phyloP scores from a whole-genome alignment of 345 rosid species.

The Aegle marmelos region DNA sequence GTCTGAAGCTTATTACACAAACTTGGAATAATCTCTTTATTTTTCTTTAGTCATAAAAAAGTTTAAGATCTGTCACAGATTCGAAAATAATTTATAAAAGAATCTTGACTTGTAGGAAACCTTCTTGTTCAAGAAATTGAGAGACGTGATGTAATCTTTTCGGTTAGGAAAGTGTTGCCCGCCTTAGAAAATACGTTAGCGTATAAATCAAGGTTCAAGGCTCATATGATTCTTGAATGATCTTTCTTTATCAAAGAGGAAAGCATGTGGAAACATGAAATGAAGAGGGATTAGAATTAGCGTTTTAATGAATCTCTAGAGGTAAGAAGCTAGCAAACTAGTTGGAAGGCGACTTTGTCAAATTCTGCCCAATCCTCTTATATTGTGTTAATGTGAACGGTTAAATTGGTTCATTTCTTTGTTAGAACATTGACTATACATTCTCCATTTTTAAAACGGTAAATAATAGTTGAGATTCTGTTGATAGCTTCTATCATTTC shows the following conservation, averaged over 20 bases:
- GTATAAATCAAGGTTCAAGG: neutral
- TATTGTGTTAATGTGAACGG: neutral
- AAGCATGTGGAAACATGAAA: neutral
- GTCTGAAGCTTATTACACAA: neutral
- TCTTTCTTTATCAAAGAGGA: neutral
- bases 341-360: neutral
- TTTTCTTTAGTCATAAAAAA: neutral
- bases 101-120: conserved; percentile 8
- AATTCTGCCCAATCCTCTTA: neutral
- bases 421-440: neutral
- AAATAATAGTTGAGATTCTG: neutral
- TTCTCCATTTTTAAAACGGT: neutral
- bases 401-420: neutral
- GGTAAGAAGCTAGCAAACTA: neutral
- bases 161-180: neutral
- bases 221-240: neutral
- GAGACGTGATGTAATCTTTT: neutral
- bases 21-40: neutral
- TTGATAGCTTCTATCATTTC: neutral
- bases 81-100: neutral
- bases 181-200: neutral
- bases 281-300: neutral
- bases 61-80: neutral
- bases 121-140: conserved; percentile 14
- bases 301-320: too few species aligned